phyloP scores from a whole-genome alignment of 2,329 filamentous ascomycete species.

The Chrysoporthe puriensis region DNA sequence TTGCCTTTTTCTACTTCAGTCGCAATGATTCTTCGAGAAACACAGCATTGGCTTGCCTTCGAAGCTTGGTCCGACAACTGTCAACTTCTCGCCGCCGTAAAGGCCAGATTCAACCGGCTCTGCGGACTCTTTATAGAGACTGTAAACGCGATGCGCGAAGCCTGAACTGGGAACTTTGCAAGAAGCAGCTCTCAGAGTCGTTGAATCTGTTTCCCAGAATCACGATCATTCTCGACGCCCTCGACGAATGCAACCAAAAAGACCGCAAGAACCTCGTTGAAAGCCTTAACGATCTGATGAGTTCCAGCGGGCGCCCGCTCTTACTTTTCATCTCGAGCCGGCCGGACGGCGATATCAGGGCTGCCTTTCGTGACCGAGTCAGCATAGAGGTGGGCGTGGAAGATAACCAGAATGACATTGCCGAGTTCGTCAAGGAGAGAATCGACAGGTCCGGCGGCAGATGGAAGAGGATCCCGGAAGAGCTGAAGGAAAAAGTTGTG shows the following conservation, averaged over 20 bases:
- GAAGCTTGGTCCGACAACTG: slow-evolving; percentile 38
- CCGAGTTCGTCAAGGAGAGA: slow-evolving; percentile 33
- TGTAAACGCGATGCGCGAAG: slow-evolving; percentile 9
- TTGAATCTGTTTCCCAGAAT: slow-evolving; percentile 37
- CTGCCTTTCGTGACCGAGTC: slow-evolving; percentile 28
- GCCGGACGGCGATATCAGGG: slow-evolving; percentile 36
- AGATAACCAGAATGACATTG: slow-evolving; percentile 38
- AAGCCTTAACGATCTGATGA: slow-evolving; percentile 33
- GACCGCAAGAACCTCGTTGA: slow-evolving; percentile 35
- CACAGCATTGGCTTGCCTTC: slow-evolving; percentile 37
- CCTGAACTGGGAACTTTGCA: slow-evolving; percentile 29
- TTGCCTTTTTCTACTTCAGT: slow-evolving; percentile 43
- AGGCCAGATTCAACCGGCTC: slow-evolving; percentile 16
- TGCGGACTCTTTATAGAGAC: slow-evolving; percentile 16
- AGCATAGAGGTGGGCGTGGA: slow-evolving; percentile 35
- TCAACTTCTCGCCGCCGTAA: slow-evolving; percentile 29
- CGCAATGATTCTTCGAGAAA: slow-evolving; percentile 34
- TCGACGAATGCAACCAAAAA: slow-evolving; percentile 40
- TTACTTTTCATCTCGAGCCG: slow-evolving; percentile 42
- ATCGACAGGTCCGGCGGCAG: slow-evolving; percentile 30
- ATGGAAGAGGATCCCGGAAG: slow-evolving; percentile 28
- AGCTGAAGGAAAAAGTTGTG: slow-evolving; percentile 32
- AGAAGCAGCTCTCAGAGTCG: slow-evolving; percentile 32
- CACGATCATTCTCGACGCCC: slow-evolving; percentile 41
- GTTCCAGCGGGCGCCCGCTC: slow-evolving; percentile 33